A percentile compares a stretch with the other conserved stretches of the same genome.
Conservation (phyloP, 1,139 yeast species). For the Pichiaceae sp. region DNA sequence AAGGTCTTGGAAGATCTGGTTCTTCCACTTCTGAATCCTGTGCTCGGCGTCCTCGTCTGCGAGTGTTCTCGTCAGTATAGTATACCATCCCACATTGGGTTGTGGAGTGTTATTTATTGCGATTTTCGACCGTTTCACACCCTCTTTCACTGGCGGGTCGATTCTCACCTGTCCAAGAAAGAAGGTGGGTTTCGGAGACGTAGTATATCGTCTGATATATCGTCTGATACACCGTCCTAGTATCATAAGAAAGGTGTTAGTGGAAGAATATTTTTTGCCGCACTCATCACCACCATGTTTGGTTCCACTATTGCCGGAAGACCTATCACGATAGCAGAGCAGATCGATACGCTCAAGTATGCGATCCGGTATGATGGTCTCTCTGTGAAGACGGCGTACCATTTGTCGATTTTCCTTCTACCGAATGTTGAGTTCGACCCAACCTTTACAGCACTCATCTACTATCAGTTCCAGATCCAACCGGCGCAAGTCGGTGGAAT, state of each 20-base stretch:
- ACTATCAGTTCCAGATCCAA: constrained; percentile 64
- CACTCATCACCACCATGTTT: too few species aligned
- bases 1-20: not conserved
- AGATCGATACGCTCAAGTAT: constrained; percentile 22
- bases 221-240: too few species aligned
- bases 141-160: too few species aligned
- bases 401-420: constrained; percentile 24
- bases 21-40: not conserved
- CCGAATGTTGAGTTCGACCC: constrained; percentile 49
- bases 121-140: too few species aligned
- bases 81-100: constrained; percentile 1
- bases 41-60: not conserved
- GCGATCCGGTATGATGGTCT: constrained; percentile 19
- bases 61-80: not conserved
- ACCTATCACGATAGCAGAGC: constrained; percentile 23
- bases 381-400: constrained; percentile 19
- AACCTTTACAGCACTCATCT: constrained; percentile 72
- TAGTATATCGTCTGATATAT: too few species aligned
- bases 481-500: not conserved
- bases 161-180: too few species aligned
- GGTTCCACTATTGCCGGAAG: constrained; percentile 24
- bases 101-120: not conserved
- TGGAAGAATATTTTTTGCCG: too few species aligned
- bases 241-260: too few species aligned
- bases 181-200: too few species aligned